These are phyloP conservation scores for Heterotrichella gracilis DNA, from an alignment of 352 stramenopile species.

Conservation along the genomic window DNA sequence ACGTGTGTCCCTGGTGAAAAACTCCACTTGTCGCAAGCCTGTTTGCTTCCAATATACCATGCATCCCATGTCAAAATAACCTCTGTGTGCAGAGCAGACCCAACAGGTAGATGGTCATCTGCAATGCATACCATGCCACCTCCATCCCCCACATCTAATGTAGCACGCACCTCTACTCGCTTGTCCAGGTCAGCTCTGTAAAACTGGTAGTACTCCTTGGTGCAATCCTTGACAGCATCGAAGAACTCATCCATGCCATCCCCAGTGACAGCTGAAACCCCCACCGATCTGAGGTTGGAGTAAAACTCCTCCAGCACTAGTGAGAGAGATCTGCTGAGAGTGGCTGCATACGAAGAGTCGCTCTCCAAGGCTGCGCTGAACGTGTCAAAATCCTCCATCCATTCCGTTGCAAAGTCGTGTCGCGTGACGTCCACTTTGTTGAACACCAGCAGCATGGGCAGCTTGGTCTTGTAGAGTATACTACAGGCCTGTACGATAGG, in stretches of 20 bases:
- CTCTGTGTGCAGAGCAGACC: too few species aligned
- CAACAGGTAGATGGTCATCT: too few species aligned
- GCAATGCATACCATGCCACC: too few species aligned
- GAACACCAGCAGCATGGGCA: conserved; percentile 81
- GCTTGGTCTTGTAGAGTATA: conserved; percentile 81
- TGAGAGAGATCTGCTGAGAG: conserved; percentile 36
- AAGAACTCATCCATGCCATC: conserved; percentile 73
- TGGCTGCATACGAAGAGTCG: conserved; percentile 69
- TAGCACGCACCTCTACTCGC: too few species aligned
- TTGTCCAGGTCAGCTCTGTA: too few species aligned
- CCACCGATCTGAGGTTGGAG: conserved; percentile 30
- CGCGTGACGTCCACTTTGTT: conserved; percentile 87
- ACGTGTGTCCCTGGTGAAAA: too few species aligned
- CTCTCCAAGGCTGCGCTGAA: conserved; percentile 85
- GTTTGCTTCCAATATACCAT: too few species aligned
- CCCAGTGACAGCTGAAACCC: conserved; percentile 65
- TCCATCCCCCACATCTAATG: too few species aligned
- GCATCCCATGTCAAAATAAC: too few species aligned
- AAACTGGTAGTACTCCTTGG: conserved; percentile 42
- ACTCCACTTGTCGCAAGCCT: too few species aligned
- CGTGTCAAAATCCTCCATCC: conserved; percentile 92
- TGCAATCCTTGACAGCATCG: conserved; percentile 40
- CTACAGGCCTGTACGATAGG: conserved; percentile 79
- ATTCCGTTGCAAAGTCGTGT: conserved; percentile 67
- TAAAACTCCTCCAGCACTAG: conserved; percentile 69